Conservation (phyloP, 345 rosid species). For the Arabidopsis suecica region DNA sequence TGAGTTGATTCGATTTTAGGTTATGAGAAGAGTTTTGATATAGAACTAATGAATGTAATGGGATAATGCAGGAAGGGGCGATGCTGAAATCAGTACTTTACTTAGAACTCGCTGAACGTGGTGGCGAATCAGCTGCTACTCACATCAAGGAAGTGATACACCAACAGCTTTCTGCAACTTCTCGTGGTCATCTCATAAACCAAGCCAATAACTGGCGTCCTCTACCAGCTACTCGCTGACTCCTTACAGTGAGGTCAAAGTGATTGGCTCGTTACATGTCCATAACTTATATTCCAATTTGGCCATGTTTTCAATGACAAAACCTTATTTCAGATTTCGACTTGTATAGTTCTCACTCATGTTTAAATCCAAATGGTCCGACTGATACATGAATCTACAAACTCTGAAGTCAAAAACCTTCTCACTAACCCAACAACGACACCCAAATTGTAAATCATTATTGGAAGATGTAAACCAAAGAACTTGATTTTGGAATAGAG, state of each 20-base stretch:
- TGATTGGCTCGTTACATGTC: neutral
- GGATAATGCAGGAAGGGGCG: constrained; percentile 67
- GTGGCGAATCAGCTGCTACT: constrained; percentile 78
- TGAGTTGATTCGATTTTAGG: neutral
- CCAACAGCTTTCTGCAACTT: constrained; percentile 66
- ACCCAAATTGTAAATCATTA: too few relatives aligned
- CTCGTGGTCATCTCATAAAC: constrained; percentile 56
- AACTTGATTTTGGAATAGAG: too few relatives aligned
- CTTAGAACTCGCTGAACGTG: constrained; percentile 88
- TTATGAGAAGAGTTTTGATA: neutral
- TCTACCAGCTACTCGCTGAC: constrained; percentile 52
- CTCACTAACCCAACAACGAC: too few relatives aligned
- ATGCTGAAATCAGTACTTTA: constrained; percentile 77
- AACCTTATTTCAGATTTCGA: neutral
- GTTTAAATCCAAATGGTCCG: neutral
- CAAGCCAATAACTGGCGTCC: constrained; percentile 71
- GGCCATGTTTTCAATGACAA: neutral
- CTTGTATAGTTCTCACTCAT: neutral
- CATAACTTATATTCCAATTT: neutral
- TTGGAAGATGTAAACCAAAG: too few relatives aligned
- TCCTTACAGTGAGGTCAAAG: neutral
- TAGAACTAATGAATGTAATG: constrained; percentile 1
- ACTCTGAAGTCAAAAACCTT: too few relatives aligned
- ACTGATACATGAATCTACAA: too few relatives aligned
- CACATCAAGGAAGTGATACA: constrained; percentile 74